phyloP scores from a whole-genome alignment of 257 asterid species.

The Sherardia arvensis region DNA sequence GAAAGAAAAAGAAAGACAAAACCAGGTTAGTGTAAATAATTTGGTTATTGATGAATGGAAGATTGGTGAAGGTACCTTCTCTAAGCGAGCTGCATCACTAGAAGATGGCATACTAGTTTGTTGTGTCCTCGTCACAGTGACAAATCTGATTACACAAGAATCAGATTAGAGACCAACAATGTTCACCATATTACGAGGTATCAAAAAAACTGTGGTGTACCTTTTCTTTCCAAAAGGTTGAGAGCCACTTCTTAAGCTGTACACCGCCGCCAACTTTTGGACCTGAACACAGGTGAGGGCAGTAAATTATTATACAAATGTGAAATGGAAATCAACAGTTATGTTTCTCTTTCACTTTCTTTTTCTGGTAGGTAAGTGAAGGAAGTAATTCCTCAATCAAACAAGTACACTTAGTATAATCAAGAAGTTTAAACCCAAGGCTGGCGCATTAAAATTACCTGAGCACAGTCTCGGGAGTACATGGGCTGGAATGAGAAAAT shows the following conservation, averaged over 20 bases:
- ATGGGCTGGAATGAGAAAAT: constrained; percentile 77
- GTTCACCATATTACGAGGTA: not conserved
- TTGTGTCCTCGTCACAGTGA: constrained; percentile 61
- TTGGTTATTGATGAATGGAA: not conserved
- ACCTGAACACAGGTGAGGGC: constrained; percentile 32
- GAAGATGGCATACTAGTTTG: constrained; percentile 85
- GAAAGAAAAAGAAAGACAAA: constrained; percentile 20
- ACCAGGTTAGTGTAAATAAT: not conserved
- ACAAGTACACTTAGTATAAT: not conserved
- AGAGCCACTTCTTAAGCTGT: constrained; percentile 58
- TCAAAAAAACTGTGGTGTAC: constrained; percentile 19
- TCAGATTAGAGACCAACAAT: not conserved
- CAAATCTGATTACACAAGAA: constrained; percentile 51
- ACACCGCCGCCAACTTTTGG: constrained; percentile 65
- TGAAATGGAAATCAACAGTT: not conserved
- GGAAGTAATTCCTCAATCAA: not conserved
- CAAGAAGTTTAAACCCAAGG: not conserved
- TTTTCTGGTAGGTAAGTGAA: not conserved
- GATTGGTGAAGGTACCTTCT: constrained; percentile 42
- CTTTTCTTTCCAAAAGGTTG: constrained; percentile 93
- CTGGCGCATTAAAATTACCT: constrained; percentile 34
- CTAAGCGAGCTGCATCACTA: constrained; percentile 55
- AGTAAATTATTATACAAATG: not conserved
- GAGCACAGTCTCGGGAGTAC: constrained; percentile 86
- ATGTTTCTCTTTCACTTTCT: not conserved